Base-by-base conservation (phyloP, 78 protist genomes). In the Tieghemostelium lacteum region DNA sequence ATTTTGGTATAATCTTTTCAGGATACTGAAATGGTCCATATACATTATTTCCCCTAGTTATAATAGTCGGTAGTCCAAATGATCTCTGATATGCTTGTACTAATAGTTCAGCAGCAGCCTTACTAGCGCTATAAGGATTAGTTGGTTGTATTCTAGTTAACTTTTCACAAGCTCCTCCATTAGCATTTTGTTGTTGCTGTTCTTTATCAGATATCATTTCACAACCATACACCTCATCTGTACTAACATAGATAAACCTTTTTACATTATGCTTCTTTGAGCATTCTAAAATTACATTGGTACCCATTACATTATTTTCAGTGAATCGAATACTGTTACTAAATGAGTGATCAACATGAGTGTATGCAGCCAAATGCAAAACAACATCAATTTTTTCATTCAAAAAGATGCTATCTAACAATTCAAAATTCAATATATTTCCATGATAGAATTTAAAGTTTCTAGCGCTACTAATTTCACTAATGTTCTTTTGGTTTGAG, bases 201-300 rank as follows among this genome's bases (percentile, higher is more conserved):
- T 63, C 42, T n/a, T 19, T 19, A 62, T 49, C 61, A 22, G 22
- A n/a, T 8, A 17, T 58, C 61, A 55, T 31, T 69, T 31, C 52
- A 70, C 86, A 94, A 17, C 99, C 99, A 86, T 98, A 98, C 26
- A 98, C 99, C 86, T 98, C 99, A 77, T 98, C 99, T 0, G 99
- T 98, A 37, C 94, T 73, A 29, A 98, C 97, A 88, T 98, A 98
- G 14, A 98, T 75, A 64, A 98, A 98, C 29, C 97, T 96, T 73
- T 72, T 20, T 33, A 98, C 24, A 14, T 87, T 57, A 29, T 12
- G 26, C 12, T 58, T 60, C 73, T 71, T 91, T 24, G 95, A 57
- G 8, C 80, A 42, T 80, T 98, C 99, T 10, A 97, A 73, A n/a
- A 98, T 91, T 34, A 73, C 92, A 93, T 98, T 99, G 24, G 99